Evolutionary conservation across 1,284 basidiomycete genomes (phyloP), one percentile per base, ranked within the genome.

Genomic region (Neolentinus lepideus): DNA sequence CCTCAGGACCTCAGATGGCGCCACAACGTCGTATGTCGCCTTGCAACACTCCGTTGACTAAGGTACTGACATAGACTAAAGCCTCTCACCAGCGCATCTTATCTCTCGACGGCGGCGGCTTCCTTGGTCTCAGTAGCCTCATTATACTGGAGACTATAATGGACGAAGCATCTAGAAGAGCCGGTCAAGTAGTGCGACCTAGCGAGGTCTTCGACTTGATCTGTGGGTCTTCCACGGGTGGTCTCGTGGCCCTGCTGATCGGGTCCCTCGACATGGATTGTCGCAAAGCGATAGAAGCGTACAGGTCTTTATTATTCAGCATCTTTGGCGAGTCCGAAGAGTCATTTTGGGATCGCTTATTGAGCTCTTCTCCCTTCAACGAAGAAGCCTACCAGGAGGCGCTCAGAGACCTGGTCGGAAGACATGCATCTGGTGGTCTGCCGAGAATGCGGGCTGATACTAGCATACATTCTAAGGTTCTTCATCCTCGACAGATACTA

Each of bases 221-320:
- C 21, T 54, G 38, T 22, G 59, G 59, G 1, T 51, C 59, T 2
- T 57, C 58, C n/a, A 59, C 50, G 12, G 59, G 59, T 4, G 60
- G 61, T 3, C 57, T 62, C 26, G 53, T 62, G 3, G 58, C 58
- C 0, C 45, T 63, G 3, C 58, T 63, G 51, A 55, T 63, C n/a
- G 61, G 60, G 2, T 54, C 60, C 6, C 43, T 61, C 16, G 54
- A 59, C 4, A 53, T 63, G 51, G 54, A 53, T n/a, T 57, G 58
- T 12, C 47, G 53, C 11, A 53, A 57, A 12, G 57, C 56, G 10
- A 59, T 51, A 11, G 36, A 59, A 19, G 45, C 24, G 33, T 57
- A 55, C 24, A 54, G 48, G 19, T 3, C 19, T 14, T 16, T 47
- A 16, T n/a, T 16, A 21, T 14, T 6, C 21, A 48, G 53, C 43